phyloP scores from a whole-genome alignment of 2,329 filamentous ascomycete species.

The Aspergillus candidus region DNA sequence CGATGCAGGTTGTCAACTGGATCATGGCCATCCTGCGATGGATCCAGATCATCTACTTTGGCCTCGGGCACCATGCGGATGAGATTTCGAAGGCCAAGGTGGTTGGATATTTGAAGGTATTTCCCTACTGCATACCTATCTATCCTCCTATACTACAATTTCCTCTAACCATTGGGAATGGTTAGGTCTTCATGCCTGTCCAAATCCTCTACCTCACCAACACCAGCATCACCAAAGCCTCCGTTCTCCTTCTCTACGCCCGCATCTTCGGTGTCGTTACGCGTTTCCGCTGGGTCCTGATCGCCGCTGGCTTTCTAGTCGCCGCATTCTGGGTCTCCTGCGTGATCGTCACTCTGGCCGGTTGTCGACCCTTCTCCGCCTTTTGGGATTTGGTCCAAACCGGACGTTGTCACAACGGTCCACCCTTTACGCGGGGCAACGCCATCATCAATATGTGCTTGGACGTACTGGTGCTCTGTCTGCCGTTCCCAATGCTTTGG shows the following conservation, averaged over 20 bases:
- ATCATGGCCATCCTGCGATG: conserved; percentile 17
- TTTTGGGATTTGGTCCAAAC: conserved; percentile 15
- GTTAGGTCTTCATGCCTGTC: conserved; percentile 19
- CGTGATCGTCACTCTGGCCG: conserved; percentile 13
- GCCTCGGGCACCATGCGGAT: conserved; percentile 13
- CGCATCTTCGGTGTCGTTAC: conserved; percentile 24
- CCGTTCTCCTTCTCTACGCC: conserved; percentile 23
- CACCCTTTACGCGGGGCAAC: conserved; percentile 22
- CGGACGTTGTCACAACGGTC: conserved; percentile 18
- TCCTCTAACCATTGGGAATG: not conserved
- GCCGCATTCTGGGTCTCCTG: conserved; percentile 19
- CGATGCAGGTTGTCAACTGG: conserved; percentile 18
- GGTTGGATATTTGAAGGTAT: conserved; percentile 18
- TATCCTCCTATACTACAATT: no score
- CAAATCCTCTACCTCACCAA: conserved; percentile 22
- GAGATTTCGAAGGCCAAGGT: conserved; percentile 9
- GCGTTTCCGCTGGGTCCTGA: conserved; percentile 18
- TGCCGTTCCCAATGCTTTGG: conserved; percentile 26
- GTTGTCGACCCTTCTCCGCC: conserved; percentile 19
- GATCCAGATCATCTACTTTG: conserved; percentile 13
- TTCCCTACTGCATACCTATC: not conserved
- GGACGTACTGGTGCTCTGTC: conserved; percentile 20
- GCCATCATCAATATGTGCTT: conserved; percentile 22
- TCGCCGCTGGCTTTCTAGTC: conserved; percentile 12
- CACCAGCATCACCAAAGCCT: conserved; percentile 21